Evolutionary conservation across 129 eudicot genomes (phyloP).

Genomic region (Oenanthe sinensis): DNA sequence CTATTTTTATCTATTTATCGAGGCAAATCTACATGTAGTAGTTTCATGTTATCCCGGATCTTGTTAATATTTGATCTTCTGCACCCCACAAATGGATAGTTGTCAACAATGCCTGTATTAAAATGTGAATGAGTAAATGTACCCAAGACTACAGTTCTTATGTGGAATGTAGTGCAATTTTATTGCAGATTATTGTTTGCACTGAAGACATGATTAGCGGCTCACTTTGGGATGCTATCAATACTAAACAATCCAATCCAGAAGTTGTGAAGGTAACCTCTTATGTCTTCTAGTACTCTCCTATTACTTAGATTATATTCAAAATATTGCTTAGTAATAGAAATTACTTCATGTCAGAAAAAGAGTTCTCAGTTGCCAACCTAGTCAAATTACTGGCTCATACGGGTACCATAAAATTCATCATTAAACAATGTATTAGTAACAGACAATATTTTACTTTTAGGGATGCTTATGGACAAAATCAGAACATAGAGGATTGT

Average conservation of each 20-base stretch:
- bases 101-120: not conserved
- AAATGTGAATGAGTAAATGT: not conserved
- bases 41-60: not conserved
- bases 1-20: not conserved
- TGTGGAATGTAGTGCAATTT: not conserved
- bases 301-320: not conserved
- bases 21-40: not conserved
- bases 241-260: slow-evolving; percentile 64
- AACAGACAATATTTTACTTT: not conserved
- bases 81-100: not conserved
- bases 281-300: not conserved
- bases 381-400: not conserved
- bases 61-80: not conserved
- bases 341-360: not conserved
- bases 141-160: not conserved
- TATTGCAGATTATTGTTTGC: slow-evolving; percentile 61
- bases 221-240: slow-evolving; percentile 91
- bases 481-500: not conserved
- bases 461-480: not conserved
- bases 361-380: not conserved
- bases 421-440: not conserved
- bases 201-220: slow-evolving; percentile 73
- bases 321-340: not conserved
- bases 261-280: slow-evolving; percentile 54
- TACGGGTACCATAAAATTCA: not conserved